phyloP scores from a whole-genome alignment of 768 basidiomycete genomes.

The Boletellus ananiceps region DNA sequence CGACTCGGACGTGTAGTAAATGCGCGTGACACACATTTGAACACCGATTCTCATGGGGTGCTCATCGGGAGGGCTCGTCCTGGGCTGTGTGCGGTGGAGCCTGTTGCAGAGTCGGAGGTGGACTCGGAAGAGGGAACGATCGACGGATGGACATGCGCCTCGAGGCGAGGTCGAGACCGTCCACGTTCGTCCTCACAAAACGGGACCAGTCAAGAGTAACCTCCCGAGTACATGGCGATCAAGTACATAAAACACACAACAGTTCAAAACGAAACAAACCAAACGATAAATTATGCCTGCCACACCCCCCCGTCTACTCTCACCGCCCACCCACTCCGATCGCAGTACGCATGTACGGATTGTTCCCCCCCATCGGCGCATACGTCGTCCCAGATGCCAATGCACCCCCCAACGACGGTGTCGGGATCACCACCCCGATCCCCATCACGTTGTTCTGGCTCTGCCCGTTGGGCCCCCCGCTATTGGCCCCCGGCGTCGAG shows the following conservation, averaged over 20 bases:
- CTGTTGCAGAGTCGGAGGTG: too few relatives aligned
- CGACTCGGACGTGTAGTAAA: too few relatives aligned
- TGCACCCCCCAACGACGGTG: constrained; percentile 34
- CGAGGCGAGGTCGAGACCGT: neutral
- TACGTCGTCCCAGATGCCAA: constrained; percentile 52
- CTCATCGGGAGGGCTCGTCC: too few relatives aligned
- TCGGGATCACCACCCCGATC: constrained; percentile 40
- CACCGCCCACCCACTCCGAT: constrained; percentile 51
- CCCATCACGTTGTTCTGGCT: constrained; percentile 44
- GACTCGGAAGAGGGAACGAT: too few relatives aligned
- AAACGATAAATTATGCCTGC: constrained; percentile 16
- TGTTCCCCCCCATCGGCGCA: constrained; percentile 53
- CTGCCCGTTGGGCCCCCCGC: constrained; percentile 8
- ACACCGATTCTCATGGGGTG: too few relatives aligned
- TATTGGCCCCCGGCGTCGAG: constrained; percentile 43
- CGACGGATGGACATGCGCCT: neutral
- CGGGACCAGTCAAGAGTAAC: too few relatives aligned
- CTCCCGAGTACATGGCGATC: constrained; percentile 25
- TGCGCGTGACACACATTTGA: too few relatives aligned
- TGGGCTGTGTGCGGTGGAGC: too few relatives aligned
- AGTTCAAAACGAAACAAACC: constrained; percentile 2
- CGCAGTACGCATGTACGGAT: constrained; percentile 61
- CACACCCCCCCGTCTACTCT: neutral
- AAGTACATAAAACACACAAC: constrained; percentile 31
- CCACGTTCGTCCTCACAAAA: too few relatives aligned